A percentile compares a stretch with the other conserved stretches of the same genome.
Conservation (phyloP, 176 grass and related monocot species). For the Lolium perenne region DNA sequence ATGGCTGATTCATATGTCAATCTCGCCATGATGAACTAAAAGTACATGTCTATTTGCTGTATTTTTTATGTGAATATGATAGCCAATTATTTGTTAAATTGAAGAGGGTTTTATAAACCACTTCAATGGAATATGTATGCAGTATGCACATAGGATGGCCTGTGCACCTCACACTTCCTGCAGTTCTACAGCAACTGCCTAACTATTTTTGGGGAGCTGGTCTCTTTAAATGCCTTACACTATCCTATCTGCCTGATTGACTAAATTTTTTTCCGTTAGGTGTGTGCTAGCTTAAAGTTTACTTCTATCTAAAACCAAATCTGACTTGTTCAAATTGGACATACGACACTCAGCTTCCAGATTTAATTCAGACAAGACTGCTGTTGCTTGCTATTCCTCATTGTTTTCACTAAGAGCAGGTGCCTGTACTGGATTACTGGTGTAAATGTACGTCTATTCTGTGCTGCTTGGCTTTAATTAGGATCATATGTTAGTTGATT, state of each 20-base stretch:
- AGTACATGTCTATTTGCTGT: neutral
- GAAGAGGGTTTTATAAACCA: neutral
- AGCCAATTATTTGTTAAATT: conserved; percentile 12
- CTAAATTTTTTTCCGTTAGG: neutral
- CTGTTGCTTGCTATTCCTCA: conserved; percentile 33
- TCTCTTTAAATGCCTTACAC: conserved; percentile 2
- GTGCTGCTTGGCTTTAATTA: conserved; percentile 42
- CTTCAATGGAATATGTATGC: neutral
- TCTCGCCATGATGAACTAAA: neutral
- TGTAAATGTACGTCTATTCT: conserved; percentile 18
- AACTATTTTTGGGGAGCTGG: conserved; percentile 3
- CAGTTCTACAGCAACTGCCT: conserved; percentile 11
- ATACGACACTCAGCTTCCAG: conserved; percentile 3
- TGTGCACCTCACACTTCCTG: neutral
- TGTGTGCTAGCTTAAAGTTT: conserved; percentile 6
- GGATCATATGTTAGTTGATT: conserved; percentile 43
- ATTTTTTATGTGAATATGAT: neutral
- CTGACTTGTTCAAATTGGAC: conserved; percentile 33
- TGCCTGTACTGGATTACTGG: conserved; percentile 13
- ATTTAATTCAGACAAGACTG: conserved; percentile 20
- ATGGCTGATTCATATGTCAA: neutral
- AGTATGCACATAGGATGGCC: neutral
- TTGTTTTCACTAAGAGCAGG: conserved; percentile 2
- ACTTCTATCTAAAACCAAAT: conserved; percentile 25
- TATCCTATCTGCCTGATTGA: conserved; percentile 10